Percentiles rank a stretch among this genome's conserved stretches.
phyloP scores from a whole-genome alignment of 2,329 filamentous ascomycete genomes.

The Cladosporium sp. region DNA sequence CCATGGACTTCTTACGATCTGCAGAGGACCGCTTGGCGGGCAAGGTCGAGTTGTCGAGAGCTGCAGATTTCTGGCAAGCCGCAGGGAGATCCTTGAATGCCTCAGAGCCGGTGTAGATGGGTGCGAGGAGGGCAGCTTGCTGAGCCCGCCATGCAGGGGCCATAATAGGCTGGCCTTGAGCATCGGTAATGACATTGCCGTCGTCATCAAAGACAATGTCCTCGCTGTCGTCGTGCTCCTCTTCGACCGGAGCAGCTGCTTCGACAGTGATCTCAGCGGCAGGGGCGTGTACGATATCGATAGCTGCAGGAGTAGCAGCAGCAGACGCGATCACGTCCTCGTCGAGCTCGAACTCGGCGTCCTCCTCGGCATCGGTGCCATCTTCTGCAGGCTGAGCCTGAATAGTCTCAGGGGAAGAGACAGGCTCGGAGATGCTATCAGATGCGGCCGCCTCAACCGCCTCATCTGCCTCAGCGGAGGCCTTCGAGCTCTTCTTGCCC shows the following conservation, averaged over 20 bases:
- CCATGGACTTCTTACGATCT: not conserved
- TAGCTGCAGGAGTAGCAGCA: not conserved
- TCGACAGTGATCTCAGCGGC: not conserved
- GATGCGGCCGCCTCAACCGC: not conserved
- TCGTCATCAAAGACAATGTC: not conserved
- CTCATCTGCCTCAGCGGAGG: not conserved
- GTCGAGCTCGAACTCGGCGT: constrained; percentile 1
- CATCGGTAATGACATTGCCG: constrained; percentile 1
- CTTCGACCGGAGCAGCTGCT: not conserved
- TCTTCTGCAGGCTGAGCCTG: not conserved
- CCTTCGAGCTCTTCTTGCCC: not conserved
- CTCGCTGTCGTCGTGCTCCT: not conserved
- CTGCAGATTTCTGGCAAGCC: not conserved
- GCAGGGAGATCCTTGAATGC: not conserved
- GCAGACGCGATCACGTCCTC: not conserved
- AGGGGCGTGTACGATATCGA: not conserved
- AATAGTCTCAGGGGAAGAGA: not conserved
- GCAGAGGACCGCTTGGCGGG: not conserved
- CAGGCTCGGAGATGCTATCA: not conserved
- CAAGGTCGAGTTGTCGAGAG: not conserved
- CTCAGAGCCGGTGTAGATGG: not conserved
- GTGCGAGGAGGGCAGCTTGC: not conserved
- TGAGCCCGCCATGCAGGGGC: not conserved
- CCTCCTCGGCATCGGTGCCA: not conserved
- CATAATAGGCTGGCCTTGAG: not conserved